Base-by-base conservation (phyloP, 805 yeast species). In the Lipomyces anomalus region DNA sequence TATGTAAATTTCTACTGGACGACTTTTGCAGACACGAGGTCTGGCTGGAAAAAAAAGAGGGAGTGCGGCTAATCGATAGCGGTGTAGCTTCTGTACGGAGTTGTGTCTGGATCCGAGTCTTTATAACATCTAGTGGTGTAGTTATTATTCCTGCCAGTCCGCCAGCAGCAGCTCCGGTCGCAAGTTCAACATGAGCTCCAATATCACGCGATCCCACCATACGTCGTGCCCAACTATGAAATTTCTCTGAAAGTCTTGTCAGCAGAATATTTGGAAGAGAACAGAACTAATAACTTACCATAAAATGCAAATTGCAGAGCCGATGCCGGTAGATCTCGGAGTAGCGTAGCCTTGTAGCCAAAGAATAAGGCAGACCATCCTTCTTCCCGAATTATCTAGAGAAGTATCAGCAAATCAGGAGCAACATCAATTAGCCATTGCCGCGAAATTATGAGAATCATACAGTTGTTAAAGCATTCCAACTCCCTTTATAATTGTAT, bases 221-320 rank as follows among this genome's bases (percentile, higher is more conserved):
- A 11, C 39, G 35, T 46, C 63, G 67, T 16, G 73, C 71, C 24
- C 54, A 44, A 4, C 48, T 55, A 38, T 67, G 63, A 56, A 69
- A 68, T 16, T 44, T 40, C 21, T 51, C 55, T 48, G n/a, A n/a
- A n/a, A n/a, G n/a, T n/a, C n/a, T n/a, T n/a, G 41, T 17, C 22
- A 9, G 13, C 6, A 17, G 11, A 26, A 4, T 2, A 18, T 23
- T 43, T 5, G 5, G n/a, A 20, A 28, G 18, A 4, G 20, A 20
- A 34, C 5, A 18, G 83, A 82, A 13, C 29, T 9, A 29, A 24
- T 11, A 28, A 18, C 60, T 78, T 76, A 65, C 92, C 98, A 66
- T 92, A 92, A 58, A 92, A 90, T 39, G 97, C 95, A 69, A 92
- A 83, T 62, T 92, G 98, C 42, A 92, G 71, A 1, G 97, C 97